A percentile compares a stretch with the other conserved stretches of the same genome.
phyloP scores from a whole-genome alignment of 208 protist genomes.

The Strigomonas galati region DNA sequence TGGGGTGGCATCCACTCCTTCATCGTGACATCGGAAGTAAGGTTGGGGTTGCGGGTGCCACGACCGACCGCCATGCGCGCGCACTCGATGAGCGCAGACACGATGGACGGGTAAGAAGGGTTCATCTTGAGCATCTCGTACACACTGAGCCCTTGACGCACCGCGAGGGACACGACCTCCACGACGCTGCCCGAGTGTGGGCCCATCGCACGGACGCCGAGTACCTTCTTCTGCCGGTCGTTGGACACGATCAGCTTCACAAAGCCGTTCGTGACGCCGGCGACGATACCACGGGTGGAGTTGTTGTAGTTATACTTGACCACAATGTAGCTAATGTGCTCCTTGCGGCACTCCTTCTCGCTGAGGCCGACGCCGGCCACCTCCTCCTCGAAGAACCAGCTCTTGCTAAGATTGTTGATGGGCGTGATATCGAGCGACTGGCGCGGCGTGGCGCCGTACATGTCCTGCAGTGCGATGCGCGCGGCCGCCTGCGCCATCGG shows the following conservation, averaged over 20 bases:
- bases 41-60: constrained; percentile 32
- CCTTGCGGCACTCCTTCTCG: constrained; percentile 53
- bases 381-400: constrained; percentile 62
- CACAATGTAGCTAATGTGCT: constrained; percentile 48
- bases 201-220: constrained; percentile 61
- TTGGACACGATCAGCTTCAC: constrained; percentile 74
- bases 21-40: constrained; percentile 28
- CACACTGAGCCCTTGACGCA: constrained; percentile 52
- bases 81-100: constrained; percentile 52
- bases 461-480: constrained; percentile 47
- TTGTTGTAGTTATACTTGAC: constrained; percentile 37
- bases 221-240: constrained; percentile 55
- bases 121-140: constrained; percentile 55
- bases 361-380: constrained; percentile 62
- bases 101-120: constrained; percentile 55
- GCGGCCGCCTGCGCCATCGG: constrained; percentile 48
- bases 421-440: constrained; percentile 19
- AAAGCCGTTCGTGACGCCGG: constrained; percentile 49
- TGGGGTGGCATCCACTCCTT: constrained; percentile 28
- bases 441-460: constrained; percentile 39
- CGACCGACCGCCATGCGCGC: constrained; percentile 56
- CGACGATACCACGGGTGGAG: constrained; percentile 44
- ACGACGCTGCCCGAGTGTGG: constrained; percentile 60
- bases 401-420: constrained; percentile 39
- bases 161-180: constrained; percentile 56